These are phyloP conservation scores for Mangifera indica DNA, from an alignment of 345 rosid species.

Conservation along the genomic window DNA sequence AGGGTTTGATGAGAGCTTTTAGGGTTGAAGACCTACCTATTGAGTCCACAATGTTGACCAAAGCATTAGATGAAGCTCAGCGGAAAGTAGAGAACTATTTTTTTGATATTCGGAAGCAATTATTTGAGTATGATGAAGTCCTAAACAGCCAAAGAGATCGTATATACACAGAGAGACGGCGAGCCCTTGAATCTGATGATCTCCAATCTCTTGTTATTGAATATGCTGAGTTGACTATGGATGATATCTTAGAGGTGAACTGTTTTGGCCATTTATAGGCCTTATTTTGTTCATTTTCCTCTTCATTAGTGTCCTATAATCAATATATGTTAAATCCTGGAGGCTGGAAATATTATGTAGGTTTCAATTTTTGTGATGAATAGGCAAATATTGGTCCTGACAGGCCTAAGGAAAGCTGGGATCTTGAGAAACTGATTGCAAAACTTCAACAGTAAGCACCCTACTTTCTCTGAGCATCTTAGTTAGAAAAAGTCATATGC, in stretches of 20 bases:
- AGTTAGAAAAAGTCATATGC: background rate
- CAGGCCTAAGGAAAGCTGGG: constrained; percentile 76
- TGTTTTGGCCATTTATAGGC: constrained; percentile 6
- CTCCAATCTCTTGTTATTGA: constrained; percentile 85
- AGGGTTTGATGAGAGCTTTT: constrained; percentile 98
- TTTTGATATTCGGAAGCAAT: constrained; percentile 86
- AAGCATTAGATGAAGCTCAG: constrained; percentile 95
- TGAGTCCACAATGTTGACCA: constrained; percentile 92
- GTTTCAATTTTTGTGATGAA: constrained; percentile 11
- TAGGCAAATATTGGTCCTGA: constrained; percentile 90
- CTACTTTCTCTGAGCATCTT: constrained; percentile 8
- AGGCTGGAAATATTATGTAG: constrained; percentile 8
- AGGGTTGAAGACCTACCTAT: constrained; percentile 96
- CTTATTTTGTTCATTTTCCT: background rate
- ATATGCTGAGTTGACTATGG: constrained; percentile 97
- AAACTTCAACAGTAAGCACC: constrained; percentile 82
- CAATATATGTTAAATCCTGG: background rate
- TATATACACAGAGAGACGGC: constrained; percentile 91
- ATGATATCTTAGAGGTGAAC: constrained; percentile 87
- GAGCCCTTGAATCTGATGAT: constrained; percentile 81
- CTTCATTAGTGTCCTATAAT: background rate
- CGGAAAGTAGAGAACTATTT: constrained; percentile 96
- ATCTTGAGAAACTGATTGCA: constrained; percentile 83
- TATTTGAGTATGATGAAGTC: constrained; percentile 94
- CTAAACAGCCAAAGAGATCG: constrained; percentile 98